Conservation (phyloP, 129 eudicot species). For the Pulicaria dysenterica region DNA sequence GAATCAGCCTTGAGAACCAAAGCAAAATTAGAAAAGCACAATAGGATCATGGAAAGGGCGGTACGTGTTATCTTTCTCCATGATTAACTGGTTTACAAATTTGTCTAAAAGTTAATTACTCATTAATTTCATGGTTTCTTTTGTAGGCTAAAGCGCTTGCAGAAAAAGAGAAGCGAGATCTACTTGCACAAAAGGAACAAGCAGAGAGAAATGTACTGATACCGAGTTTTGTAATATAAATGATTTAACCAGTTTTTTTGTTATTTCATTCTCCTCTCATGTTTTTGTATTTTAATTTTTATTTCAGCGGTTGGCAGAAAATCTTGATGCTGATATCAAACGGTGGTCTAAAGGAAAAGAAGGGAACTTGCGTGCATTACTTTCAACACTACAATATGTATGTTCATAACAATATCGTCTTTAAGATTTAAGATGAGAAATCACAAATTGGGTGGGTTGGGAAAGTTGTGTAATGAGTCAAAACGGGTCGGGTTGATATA, state of each 20-base stretch:
- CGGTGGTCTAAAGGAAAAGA: constrained; percentile 96
- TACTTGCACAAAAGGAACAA: constrained; percentile 85
- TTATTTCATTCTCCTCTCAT: constrained; percentile 17
- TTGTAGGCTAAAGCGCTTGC: constrained; percentile 94
- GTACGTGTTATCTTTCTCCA: constrained; percentile 41
- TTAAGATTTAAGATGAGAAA: too few relatives aligned
- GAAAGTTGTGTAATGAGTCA: neutral
- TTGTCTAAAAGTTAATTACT: neutral
- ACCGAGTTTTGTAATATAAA: neutral
- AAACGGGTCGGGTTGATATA: neutral
- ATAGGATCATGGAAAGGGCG: constrained; percentile 85
- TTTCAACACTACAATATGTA: constrained; percentile 97
- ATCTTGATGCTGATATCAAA: constrained; percentile 89
- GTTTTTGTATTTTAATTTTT: constrained; percentile 18
- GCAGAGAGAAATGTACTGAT: constrained; percentile 84
- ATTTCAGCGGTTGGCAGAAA: constrained; percentile 76
- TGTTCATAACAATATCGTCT: neutral
- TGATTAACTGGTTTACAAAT: neutral
- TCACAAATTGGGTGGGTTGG: neutral
- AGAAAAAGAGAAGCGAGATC: constrained; percentile 92
- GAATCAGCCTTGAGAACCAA: constrained; percentile 77
- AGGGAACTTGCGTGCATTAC: constrained; percentile 90
- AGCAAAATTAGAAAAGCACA: constrained; percentile 79
- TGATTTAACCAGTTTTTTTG: constrained; percentile 2
- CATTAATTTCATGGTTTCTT: constrained; percentile 27